Base-by-base conservation (phyloP, 768 basidiomycete genomes). In the Podaxis carcinomalis region DNA sequence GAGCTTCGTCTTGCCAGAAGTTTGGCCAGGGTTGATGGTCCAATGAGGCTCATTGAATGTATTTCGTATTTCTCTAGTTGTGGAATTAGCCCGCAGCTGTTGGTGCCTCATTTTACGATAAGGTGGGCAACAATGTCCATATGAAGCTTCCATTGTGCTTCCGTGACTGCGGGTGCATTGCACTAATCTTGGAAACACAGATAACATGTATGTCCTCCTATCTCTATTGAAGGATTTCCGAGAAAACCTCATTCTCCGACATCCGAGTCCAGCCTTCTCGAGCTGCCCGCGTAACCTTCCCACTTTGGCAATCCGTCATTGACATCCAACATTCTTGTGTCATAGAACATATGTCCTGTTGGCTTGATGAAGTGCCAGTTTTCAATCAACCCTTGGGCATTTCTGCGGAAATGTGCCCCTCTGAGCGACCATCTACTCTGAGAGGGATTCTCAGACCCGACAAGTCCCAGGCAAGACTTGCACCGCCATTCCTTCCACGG, bases 311-410 rank as follows among this genome's bases (percentile, higher is more conserved):
- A 61, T 4, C 67, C 75, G 65, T 89, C 88, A 4, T 74, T 61
- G 14, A 88, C 70, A 58, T 85, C 82, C 65, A 88, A 60, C 75
- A 87, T 71, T 19, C 83, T 76, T 14, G 87, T 88, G 11, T 74
- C 83, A 63, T 88, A 89, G 71, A 87, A 90, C 5, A 84, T 83
- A 67, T 88, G 86, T 0, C 74, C 83, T 0, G 85, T 88, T 0
- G 88, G 89, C 66, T 81, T 82, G 49, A 87, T 69, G n/a, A 69
- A 62, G 1, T 84, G 82, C 82, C 83, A 84, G 50, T 77, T 70
- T 46, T 79, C 72, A 55, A 86, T 55, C 23, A 42, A 11, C 0
- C 23, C 54, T 14, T 14, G 0, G 14, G 52, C 36, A 39, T 54
- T 21, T 39, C 52, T 1, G 7, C 35, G 52, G 37, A 54, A 54